phyloP scores from a whole-genome alignment of 805 yeast species.

The Candida parachauliodes region DNA sequence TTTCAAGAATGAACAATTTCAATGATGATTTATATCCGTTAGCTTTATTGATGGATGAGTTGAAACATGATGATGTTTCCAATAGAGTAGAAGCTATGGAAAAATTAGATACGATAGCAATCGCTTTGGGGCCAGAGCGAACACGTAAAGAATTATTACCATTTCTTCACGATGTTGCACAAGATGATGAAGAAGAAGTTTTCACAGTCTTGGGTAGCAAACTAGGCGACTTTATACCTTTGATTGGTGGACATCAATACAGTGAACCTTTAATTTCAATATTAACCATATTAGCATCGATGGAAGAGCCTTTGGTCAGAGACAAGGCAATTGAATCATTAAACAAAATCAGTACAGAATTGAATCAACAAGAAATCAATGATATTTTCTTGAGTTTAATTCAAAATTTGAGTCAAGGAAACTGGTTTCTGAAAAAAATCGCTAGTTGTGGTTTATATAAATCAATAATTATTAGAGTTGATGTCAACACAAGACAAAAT shows the following conservation, averaged over 20 bases:
- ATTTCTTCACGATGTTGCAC: conserved; percentile 82
- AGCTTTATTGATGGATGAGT: conserved; percentile 94
- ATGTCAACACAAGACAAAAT: conserved; percentile 51
- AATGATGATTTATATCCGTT: conserved; percentile 81
- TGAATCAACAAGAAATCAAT: conserved; percentile 60
- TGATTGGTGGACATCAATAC: conserved; percentile 72
- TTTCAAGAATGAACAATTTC: conserved; percentile 27
- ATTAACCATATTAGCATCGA: conserved; percentile 78
- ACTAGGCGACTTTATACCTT: conserved; percentile 81
- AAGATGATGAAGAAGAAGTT: conserved; percentile 98
- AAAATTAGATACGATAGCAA: conserved; percentile 87
- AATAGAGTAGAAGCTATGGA: conserved; percentile 94
- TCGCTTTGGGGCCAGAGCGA: conserved; percentile 92
- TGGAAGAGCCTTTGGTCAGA: conserved; percentile 95
- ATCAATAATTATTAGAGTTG: conserved; percentile 59
- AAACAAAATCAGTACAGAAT: conserved; percentile 61
- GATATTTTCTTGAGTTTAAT: conserved; percentile 72
- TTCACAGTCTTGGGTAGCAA: conserved; percentile 90
- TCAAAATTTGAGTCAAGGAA: conserved; percentile 74
- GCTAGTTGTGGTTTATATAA: conserved; percentile 89
- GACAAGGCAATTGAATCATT: conserved; percentile 90
- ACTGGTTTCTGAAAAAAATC: conserved; percentile 92
- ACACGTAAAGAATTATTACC: conserved; percentile 87
- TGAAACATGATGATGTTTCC: conserved; percentile 93
- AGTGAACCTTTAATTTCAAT: conserved; percentile 56